A percentile compares a stretch with the other conserved stretches of the same genome.
These are phyloP conservation scores for Trichoderma aggressivum DNA, from an alignment of 2,329 filamentous ascomycete genomes.

Conservation along the genomic window DNA sequence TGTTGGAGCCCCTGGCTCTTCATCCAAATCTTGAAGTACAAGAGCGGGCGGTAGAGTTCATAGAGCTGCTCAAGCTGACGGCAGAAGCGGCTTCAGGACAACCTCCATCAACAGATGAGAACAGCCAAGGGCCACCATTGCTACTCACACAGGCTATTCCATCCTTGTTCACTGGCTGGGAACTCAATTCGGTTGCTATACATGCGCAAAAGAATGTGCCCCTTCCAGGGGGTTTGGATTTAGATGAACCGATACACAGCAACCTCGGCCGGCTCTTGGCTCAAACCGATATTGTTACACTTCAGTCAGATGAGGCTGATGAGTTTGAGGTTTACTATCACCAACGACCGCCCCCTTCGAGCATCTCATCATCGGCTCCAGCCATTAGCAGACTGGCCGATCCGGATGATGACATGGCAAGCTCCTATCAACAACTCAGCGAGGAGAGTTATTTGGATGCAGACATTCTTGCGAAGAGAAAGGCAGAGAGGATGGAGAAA, in stretches of 20 bases:
- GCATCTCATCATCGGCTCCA: conserved; percentile 49
- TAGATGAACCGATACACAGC: conserved; percentile 78
- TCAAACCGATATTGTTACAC: conserved; percentile 47
- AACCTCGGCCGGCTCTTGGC: conserved; percentile 67
- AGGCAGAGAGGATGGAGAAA: conserved; percentile 73
- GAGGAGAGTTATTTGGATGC: conserved; percentile 68
- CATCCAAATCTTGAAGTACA: conserved; percentile 93
- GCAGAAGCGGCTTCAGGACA: conserved; percentile 75
- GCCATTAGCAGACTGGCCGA: conserved; percentile 53
- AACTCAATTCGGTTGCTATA: conserved; percentile 84
- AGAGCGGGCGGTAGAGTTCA: conserved; percentile 87
- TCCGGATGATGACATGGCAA: conserved; percentile 45
- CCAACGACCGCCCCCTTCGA: conserved; percentile 49
- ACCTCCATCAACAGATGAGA: conserved; percentile 50
- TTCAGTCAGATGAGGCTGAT: conserved; percentile 54
- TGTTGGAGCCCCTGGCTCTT: conserved; percentile 71
- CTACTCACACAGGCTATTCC: conserved; percentile 89
- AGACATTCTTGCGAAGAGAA: conserved; percentile 70
- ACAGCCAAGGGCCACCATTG: conserved; percentile 67
- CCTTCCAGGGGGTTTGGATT: conserved; percentile 68
- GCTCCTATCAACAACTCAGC: conserved; percentile 58
- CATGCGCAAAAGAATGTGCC: conserved; percentile 86
- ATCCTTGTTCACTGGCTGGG: conserved; percentile 77
- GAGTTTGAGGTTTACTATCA: conserved; percentile 68
- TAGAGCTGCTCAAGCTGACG: conserved; percentile 83